phyloP scores from a whole-genome alignment of 2,329 filamentous ascomycete species.

The Mycosphaerelloides madeirae region DNA sequence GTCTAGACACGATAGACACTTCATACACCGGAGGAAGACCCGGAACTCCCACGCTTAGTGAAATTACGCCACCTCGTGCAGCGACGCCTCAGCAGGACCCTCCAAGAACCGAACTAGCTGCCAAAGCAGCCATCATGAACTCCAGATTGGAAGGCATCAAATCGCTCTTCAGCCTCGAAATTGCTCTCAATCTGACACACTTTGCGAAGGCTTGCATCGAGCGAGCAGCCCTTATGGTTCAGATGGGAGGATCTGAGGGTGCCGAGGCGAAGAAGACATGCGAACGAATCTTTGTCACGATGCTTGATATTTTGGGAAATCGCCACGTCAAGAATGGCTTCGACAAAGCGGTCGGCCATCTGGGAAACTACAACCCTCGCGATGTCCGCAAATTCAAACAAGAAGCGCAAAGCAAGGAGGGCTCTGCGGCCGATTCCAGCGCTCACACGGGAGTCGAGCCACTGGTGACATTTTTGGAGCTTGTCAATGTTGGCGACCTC shows the following conservation, averaged over 20 bases:
- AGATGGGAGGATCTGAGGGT: constrained; percentile 68
- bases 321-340: constrained; percentile 90
- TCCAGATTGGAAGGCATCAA: constrained; percentile 90
- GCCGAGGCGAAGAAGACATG: constrained; percentile 85
- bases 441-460: constrained; percentile 65
- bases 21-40: constrained; percentile 21
- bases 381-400: constrained; percentile 60
- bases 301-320: constrained; percentile 79
- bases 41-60: constrained; percentile 25
- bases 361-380: constrained; percentile 85
- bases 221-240: constrained; percentile 75
- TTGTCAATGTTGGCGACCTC: constrained; percentile 95
- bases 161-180: constrained; percentile 91
- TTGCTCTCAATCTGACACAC: constrained; percentile 85
- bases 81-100: constrained; percentile 52
- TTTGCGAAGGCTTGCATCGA: constrained; percentile 83
- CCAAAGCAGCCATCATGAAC: constrained; percentile 97
- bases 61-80: constrained; percentile 24
- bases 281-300: constrained; percentile 76
- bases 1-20: constrained; percentile 26
- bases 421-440: constrained; percentile 5
- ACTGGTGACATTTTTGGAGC: constrained; percentile 89
- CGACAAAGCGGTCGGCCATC: constrained; percentile 83
- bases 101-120: constrained; percentile 85
- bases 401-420: constrained; percentile 11